Conservation (phyloP, 2,329 filamentous ascomycete genomes). For the Plectosphaerella sp. region DNA sequence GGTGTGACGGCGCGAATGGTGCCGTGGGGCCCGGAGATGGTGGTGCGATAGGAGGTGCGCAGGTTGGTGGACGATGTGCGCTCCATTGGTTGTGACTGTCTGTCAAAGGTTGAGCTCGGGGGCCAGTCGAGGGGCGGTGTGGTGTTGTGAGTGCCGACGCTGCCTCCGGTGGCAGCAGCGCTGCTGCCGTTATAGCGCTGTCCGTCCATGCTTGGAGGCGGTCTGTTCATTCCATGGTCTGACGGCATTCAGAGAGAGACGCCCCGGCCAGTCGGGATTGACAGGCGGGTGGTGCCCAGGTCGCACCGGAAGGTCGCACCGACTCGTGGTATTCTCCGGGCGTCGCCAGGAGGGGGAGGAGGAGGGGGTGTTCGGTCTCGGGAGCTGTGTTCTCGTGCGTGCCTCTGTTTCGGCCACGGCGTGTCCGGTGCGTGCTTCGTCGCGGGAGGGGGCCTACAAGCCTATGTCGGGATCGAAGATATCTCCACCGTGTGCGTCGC, state of each 20-base stretch:
- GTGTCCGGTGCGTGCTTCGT: background rate
- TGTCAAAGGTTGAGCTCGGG: constrained; percentile 21
- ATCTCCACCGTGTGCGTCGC: background rate
- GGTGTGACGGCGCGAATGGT: constrained; percentile 65
- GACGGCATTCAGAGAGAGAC: constrained; percentile 26
- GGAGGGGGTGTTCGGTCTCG: too few species aligned
- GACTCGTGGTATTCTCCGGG: background rate
- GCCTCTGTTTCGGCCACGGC: background rate
- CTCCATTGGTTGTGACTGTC: constrained; percentile 20
- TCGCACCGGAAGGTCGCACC: background rate
- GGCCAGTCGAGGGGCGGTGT: constrained; percentile 28
- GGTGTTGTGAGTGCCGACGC: constrained; percentile 20
- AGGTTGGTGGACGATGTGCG: constrained; percentile 28
- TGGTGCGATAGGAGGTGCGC: constrained; percentile 26
- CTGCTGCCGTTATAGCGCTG: constrained; percentile 29
- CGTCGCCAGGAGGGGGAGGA: too few species aligned
- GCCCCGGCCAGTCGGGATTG: constrained; percentile 22
- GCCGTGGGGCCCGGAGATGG: constrained; percentile 24
- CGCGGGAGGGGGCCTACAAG: background rate
- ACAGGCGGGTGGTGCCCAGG: constrained; percentile 8
- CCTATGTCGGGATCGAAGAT: background rate
- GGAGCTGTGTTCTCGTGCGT: too few species aligned
- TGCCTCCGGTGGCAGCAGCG: background rate
- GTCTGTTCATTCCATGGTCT: constrained; percentile 40
- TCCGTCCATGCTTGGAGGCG: constrained; percentile 41